Evolutionary conservation across 1,284 basidiomycete species (phyloP), one percentile per base, ranked within the genome.

Genomic region (Cutaneotrichosporon dermatis): DNA sequence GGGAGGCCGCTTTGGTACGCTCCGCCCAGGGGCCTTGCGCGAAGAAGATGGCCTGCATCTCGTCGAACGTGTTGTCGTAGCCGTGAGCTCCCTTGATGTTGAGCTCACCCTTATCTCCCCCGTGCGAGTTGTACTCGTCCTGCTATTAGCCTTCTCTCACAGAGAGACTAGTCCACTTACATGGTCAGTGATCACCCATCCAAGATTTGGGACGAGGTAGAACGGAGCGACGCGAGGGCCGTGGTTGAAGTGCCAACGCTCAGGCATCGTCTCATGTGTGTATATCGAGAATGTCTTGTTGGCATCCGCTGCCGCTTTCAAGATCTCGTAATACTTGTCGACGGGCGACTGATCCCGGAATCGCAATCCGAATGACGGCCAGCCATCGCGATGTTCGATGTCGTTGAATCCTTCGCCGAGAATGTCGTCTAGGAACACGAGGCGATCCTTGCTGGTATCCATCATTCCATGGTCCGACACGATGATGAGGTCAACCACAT

Each of bases 391-490:
- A 67, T 88, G 86, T 60, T 85, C 83, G 61, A 90, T 86, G 50
- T 78, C 79, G 16, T 74, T 73, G 61, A 84, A 82, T 2, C 86
- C 87, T 1, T 88, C 85, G 0, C 88, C 89, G n/a, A 94, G 79
- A 58, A 92, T 83, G 60, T 89, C 86, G 72, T 96, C 92, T 54
- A 96, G 80, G 74, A 87, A 92, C 41, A 95, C 80, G 55, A 86
- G 80, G 51, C 87, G 83, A 0, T 86, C 84, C 65, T 89, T 83
- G 62, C 85, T 86, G 7, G 91, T 94, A 66, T 88, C 86, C 0
- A 86, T 88, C 92, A 96, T 95, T 4, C 92, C 93, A 71, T 96
- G 92, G 75, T 96, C 93, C 60, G 87, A 89, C 54, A 96, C 90
- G 68, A 94, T 91, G 34, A 95, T 82, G 35, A 96, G 81, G 73